Conservation (phyloP, 1,284 basidiomycete genomes). For the Hemileia vastatrix region DNA sequence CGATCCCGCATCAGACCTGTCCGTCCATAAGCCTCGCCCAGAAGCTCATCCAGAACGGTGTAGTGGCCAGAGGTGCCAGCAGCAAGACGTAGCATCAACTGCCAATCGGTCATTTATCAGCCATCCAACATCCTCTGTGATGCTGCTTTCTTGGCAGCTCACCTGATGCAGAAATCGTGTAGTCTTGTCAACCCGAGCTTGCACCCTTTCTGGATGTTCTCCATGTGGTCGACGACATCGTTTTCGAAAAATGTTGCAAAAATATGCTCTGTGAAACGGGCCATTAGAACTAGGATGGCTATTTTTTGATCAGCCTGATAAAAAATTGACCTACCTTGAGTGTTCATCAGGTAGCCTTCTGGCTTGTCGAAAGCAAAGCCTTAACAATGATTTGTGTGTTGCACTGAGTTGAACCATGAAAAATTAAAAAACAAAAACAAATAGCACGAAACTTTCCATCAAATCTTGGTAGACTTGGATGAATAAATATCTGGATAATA, state of each 20-base stretch:
- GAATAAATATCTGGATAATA: no score
- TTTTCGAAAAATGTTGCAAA: slow-evolving; percentile 11
- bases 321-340: no score
- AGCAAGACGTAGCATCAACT: slow-evolving; percentile 10
- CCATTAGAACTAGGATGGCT: no score
- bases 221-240: slow-evolving; percentile 15
- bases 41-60: slow-evolving; percentile 3
- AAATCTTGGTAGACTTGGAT: no score
- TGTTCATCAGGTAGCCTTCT: no score
- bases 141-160: neutral
- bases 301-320: no score
- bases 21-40: slow-evolving; percentile 9
- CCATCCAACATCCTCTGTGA: neutral
- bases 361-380: no score
- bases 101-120: neutral
- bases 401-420: no score
- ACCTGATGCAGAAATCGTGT: slow-evolving; percentile 9
- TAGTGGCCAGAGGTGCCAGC: slow-evolving; percentile 18
- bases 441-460: no score
- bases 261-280: slow-evolving; percentile 6
- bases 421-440: no score
- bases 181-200: slow-evolving; percentile 10
- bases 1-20: slow-evolving; percentile 4
- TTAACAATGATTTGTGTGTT: no score
- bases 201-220: neutral